These are phyloP conservation scores for Neonectria coccinea DNA, from an alignment of 2,329 filamentous ascomycete species.

Conservation along the genomic window DNA sequence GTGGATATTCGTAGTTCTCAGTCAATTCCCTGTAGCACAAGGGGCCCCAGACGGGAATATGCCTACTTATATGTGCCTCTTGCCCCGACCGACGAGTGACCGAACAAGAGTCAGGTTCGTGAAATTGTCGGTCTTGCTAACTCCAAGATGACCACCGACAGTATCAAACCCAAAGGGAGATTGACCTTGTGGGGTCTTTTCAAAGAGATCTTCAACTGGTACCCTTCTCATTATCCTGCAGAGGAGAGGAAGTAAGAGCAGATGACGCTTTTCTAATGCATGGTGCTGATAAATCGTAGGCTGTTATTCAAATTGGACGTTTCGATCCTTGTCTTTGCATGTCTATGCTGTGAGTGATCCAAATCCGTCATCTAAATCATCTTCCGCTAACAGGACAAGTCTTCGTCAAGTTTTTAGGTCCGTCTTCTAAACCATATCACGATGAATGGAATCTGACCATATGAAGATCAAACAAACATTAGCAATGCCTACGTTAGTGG, in stretches of 20 bases:
- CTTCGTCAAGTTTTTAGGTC: conserved; percentile 5
- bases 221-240: conserved; percentile 40
- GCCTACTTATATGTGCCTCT: background rate
- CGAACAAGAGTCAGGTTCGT: no score
- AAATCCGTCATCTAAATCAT: background rate
- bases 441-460: background rate
- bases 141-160: background rate
- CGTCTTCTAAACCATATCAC: background rate
- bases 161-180: background rate
- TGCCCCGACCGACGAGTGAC: background rate
- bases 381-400: conserved; percentile 3
- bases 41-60: background rate
- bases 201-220: conserved; percentile 20
- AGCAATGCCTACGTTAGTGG: conserved; percentile 54
- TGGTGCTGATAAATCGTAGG: background rate
- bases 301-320: conserved; percentile 44
- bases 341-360: conserved; percentile 38
- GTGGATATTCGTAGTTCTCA: background rate
- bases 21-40: background rate
- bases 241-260: conserved; percentile 38
- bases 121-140: background rate
- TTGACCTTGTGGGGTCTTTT: conserved; percentile 5
- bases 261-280: background rate
- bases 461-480: conserved; percentile 42
- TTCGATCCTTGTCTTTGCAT: conserved; percentile 39